Conservation (phyloP, 768 basidiomycete genomes). For the Boletus edulis region DNA sequence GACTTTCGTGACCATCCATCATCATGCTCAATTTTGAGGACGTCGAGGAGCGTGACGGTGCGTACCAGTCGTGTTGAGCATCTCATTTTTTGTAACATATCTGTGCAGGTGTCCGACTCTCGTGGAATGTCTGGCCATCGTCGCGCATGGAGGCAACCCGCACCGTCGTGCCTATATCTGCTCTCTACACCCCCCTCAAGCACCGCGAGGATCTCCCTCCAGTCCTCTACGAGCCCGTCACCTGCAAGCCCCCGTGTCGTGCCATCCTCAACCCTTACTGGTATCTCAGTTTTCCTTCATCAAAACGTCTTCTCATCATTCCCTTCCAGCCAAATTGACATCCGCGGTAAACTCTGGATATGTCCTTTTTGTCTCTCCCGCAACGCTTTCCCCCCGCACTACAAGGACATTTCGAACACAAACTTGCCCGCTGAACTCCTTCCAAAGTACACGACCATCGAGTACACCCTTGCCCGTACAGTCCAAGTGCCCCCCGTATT, state of each 20-base stretch:
- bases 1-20: slow-evolving; percentile 17
- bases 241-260: slow-evolving; percentile 96
- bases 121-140: slow-evolving; percentile 99
- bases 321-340: slow-evolving; percentile 86
- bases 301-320: neutral
- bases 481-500: slow-evolving; percentile 94
- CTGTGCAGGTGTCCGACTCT: slow-evolving; percentile 78
- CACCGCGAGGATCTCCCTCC: slow-evolving; percentile 91
- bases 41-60: slow-evolving; percentile 95
- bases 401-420: slow-evolving; percentile 97
- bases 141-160: slow-evolving; percentile 97
- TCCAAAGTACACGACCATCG: slow-evolving; percentile 98
- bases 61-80: slow-evolving; percentile 19
- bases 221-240: slow-evolving; percentile 96
- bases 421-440: slow-evolving; percentile 95
- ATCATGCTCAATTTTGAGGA: slow-evolving; percentile 89
- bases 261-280: slow-evolving; percentile 98
- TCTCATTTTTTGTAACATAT: neutral
- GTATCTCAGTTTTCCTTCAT: slow-evolving; percentile 41
- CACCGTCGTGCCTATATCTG: slow-evolving; percentile 97
- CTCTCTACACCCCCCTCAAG: slow-evolving; percentile 95
- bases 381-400: slow-evolving; percentile 97
- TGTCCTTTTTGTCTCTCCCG: slow-evolving; percentile 98
- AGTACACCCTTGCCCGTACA: slow-evolving; percentile 94
- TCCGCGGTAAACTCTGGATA: slow-evolving; percentile 98